phyloP scores from a whole-genome alignment of 768 basidiomycete species.

The Tylopilus plumbeoviolaceoides region DNA sequence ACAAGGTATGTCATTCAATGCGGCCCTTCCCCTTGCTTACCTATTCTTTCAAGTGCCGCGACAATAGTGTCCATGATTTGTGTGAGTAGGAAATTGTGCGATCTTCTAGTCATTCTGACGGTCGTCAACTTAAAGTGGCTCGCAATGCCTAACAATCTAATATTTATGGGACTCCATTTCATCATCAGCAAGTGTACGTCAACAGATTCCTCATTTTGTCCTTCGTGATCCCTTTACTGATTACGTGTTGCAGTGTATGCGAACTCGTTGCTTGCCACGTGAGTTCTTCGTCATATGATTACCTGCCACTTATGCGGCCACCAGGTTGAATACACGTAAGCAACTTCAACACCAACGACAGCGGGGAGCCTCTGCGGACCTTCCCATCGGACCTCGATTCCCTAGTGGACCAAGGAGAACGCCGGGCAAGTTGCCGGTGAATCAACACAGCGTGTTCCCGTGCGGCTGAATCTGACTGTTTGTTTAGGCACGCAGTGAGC shows the following conservation, averaged over 20 bases:
- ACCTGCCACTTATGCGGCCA: neutral
- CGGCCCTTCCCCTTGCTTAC: neutral
- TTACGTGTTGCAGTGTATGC: slow-evolving; percentile 38
- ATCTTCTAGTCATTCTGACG: neutral
- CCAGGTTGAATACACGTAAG: slow-evolving; percentile 38
- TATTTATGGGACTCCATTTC: slow-evolving; percentile 53
- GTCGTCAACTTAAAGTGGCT: slow-evolving; percentile 36
- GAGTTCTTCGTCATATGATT: neutral
- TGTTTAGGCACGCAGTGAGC: slow-evolving; percentile 11
- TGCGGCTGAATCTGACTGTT: neutral
- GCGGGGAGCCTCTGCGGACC: slow-evolving; percentile 27
- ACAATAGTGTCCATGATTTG: slow-evolving; percentile 41
- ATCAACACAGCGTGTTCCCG: neutral
- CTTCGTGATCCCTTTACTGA: neutral
- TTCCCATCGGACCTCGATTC: slow-evolving; percentile 25
- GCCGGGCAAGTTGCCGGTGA: slow-evolving; percentile 7
- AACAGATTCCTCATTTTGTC: neutral
- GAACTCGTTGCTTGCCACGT: slow-evolving; percentile 47
- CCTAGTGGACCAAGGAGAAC: slow-evolving; percentile 16
- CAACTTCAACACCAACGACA: slow-evolving; percentile 29
- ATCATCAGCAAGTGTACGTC: slow-evolving; percentile 48
- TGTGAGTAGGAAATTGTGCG: slow-evolving; percentile 26
- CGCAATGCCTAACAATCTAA: slow-evolving; percentile 41
- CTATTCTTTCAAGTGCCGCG: slow-evolving; percentile 29
- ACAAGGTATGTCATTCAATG: slow-evolving; percentile 35